Evolutionary conservation across 2,329 filamentous ascomycete genomes (phyloP), one percentile per base, ranked within the genome.

Genomic region (Cladosporium sp.): DNA sequence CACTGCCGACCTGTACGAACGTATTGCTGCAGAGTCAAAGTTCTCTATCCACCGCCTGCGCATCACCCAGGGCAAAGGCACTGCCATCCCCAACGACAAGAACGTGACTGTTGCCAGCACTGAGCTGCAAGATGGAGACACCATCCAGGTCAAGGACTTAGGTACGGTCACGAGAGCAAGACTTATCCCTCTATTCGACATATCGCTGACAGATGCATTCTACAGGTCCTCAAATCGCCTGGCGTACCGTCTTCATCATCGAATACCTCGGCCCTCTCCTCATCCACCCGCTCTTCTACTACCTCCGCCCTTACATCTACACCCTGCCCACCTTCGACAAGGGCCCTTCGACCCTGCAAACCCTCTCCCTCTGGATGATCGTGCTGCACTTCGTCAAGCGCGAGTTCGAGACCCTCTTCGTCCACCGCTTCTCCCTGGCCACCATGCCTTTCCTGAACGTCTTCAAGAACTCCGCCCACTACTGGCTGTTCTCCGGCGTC

Each of bases 401-500:
- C 76, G 95, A 99, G 83, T 85, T 92, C 71, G 95, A 99, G 83
- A 98, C 95, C 0, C 77, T 97, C 68, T 97, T 95, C 77, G 87
- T 99, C 68, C 95, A 99, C 84, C 92, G 92, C 77, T 99, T 99
- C 84, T 94, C 92, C 65, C 88, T 90, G 68, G 92, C 91, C 74
- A 99, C 95, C 59, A 99, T 99, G 95, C 95, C 95, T 21, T 85
- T 87, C 66, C 82, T 80, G 76, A 96, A 97, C 83, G 92, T 99
- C 77, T 90, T 97, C 86, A 95, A 94, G 81, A 99, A 99, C 85
- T 92, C 90, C 71, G 87, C 86, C 71, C 94, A 97, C 83, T 99
- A 99, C 87, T 99, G 95, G 95, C 74, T 90, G 38, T 80, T 94
- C 65, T 90, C 90, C 4, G 95, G 95, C 59, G 76, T 93, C 30